Conservation (phyloP, 2,329 filamentous ascomycete genomes). For the Chalara sp. region DNA sequence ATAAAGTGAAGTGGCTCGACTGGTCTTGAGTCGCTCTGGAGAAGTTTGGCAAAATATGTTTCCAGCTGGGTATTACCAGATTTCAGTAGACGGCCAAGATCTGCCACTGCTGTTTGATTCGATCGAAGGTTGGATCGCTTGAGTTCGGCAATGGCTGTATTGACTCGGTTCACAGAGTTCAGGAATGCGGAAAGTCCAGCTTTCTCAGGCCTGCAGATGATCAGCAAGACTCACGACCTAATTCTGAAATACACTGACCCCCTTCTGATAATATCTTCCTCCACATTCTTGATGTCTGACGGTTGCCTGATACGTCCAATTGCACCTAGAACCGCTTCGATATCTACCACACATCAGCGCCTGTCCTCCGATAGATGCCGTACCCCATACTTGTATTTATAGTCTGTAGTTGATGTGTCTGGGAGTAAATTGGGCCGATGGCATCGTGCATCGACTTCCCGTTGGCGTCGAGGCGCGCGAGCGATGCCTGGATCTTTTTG, state of each 20-base stretch:
- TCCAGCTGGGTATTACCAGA: conserved; percentile 79
- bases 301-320: conserved; percentile 87
- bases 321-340: conserved; percentile 76
- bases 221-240: conserved; percentile 12
- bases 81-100: conserved; percentile 71
- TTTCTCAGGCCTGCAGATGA: conserved; percentile 57
- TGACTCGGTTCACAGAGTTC: conserved; percentile 80
- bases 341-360: conserved; percentile 46
- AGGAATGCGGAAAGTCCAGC: conserved; percentile 80
- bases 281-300: conserved; percentile 84
- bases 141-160: conserved; percentile 76
- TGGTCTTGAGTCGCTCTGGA: conserved; percentile 71
- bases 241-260: conserved; percentile 41
- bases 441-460: conserved; percentile 89
- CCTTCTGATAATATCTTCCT: conserved; percentile 83
- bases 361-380: not conserved
- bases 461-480: conserved; percentile 76
- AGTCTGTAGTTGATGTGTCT: conserved; percentile 84
- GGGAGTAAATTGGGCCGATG: conserved; percentile 84
- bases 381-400: conserved; percentile 63
- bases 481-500: conserved; percentile 88
- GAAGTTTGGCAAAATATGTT: conserved; percentile 70
- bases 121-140: conserved; percentile 84
- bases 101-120: conserved; percentile 81
- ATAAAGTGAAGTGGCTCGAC: conserved; percentile 89